Conservation (phyloP, 257 asterid genomes). For the Primulina eburnea region DNA sequence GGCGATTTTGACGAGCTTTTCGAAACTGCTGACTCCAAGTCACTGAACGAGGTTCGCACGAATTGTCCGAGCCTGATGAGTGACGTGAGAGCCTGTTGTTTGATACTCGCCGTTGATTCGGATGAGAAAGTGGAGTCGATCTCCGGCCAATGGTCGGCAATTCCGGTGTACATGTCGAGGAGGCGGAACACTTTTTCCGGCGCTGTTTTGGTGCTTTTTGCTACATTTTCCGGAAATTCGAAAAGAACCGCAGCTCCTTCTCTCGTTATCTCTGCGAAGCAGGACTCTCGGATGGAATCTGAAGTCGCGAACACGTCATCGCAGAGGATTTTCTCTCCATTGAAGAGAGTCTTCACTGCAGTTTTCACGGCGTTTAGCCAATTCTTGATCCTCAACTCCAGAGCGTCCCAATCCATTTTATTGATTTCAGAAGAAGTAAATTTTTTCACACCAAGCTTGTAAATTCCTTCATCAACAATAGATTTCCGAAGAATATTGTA, state of each 20-base stretch:
- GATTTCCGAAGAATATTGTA: constrained; percentile 45
- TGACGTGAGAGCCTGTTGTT: constrained; percentile 30
- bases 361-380: constrained; percentile 56
- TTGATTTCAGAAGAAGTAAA: constrained; percentile 39
- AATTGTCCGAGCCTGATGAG: constrained; percentile 31
- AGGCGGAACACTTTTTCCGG: constrained; percentile 35
- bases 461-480: constrained; percentile 40
- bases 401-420: constrained; percentile 57
- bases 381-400: constrained; percentile 41
- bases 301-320: constrained; percentile 37
- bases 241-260: constrained; percentile 40
- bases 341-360: constrained; percentile 55
- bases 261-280: constrained; percentile 37
- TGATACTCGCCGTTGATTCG: constrained; percentile 26
- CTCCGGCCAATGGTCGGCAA: constrained; percentile 36
- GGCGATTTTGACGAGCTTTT: constrained; percentile 33
- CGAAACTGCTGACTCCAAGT: constrained; percentile 34
- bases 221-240: constrained; percentile 36
- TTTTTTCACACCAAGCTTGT: constrained; percentile 35
- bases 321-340: constrained; percentile 67
- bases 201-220: constrained; percentile 25
- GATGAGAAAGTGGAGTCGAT: constrained; percentile 37
- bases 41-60: constrained; percentile 26
- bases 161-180: constrained; percentile 43
- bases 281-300: constrained; percentile 35